Conservation (phyloP, 2,329 filamentous ascomycete genomes). For the Stemphylium vesicarium region DNA sequence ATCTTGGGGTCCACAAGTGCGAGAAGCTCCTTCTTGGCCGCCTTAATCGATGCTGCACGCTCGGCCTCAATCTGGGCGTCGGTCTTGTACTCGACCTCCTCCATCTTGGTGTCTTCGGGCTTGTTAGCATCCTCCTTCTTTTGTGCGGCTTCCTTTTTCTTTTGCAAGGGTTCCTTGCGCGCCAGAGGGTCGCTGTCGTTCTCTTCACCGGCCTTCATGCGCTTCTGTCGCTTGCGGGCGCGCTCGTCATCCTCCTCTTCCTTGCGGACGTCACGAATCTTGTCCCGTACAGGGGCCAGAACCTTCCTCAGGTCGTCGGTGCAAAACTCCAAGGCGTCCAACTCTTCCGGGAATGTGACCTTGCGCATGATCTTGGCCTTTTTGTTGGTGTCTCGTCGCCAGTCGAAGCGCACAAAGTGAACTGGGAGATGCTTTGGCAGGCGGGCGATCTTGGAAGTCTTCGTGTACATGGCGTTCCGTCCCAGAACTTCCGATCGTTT, state of each 20-base stretch:
- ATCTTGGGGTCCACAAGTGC: slow-evolving; percentile 77
- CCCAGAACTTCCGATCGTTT: slow-evolving; percentile 81
- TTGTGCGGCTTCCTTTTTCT: slow-evolving; percentile 56
- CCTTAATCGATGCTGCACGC: slow-evolving; percentile 73
- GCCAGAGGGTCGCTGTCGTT: slow-evolving; percentile 52
- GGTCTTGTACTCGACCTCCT: slow-evolving; percentile 80
- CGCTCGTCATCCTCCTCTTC: slow-evolving; percentile 94
- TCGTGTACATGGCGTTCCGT: slow-evolving; percentile 84
- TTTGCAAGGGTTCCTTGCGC: slow-evolving; percentile 58
- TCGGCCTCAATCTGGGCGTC: slow-evolving; percentile 93
- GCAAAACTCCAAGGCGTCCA: slow-evolving; percentile 94
- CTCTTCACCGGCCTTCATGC: slow-evolving; percentile 63
- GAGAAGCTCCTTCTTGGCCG: slow-evolving; percentile 87
- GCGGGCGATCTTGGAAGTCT: slow-evolving; percentile 86
- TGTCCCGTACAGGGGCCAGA: slow-evolving; percentile 91
- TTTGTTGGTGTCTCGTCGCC: slow-evolving; percentile 93
- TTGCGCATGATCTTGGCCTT: slow-evolving; percentile 99
- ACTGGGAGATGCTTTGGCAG: slow-evolving; percentile 95
- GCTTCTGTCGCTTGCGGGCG: slow-evolving; percentile 89
- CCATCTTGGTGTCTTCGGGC: slow-evolving; percentile 70
- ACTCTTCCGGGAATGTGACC: slow-evolving; percentile 91
- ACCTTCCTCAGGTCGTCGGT: slow-evolving; percentile 84
- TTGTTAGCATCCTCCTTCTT: slow-evolving; percentile 62
- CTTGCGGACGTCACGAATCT: slow-evolving; percentile 92
- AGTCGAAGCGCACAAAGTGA: slow-evolving; percentile 98